A percentile compares a stretch with the other conserved stretches of the same genome.
Conservation (phyloP, 1,139 yeast species). For the Schwanniomyces etchellsii region DNA sequence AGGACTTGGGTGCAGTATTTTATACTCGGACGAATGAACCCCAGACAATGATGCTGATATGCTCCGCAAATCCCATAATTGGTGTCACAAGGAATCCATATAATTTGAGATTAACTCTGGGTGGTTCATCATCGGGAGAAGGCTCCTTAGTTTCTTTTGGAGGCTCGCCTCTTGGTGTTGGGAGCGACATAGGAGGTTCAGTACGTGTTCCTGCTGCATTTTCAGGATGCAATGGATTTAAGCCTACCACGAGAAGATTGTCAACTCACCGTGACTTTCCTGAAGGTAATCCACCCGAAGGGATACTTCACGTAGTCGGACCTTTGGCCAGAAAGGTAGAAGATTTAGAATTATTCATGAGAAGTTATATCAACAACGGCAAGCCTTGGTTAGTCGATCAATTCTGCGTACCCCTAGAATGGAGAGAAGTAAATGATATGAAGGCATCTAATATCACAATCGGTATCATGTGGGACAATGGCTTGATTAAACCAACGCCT, state of each 20-base stretch:
- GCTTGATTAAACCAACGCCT: conserved; percentile 8
- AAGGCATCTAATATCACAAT: background rate
- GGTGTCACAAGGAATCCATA: conserved; percentile 52
- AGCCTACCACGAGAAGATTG: conserved; percentile 14
- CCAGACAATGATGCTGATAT: conserved; percentile 52
- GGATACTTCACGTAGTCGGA: conserved; percentile 23
- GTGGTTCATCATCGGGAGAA: conserved; percentile 28
- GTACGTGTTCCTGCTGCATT: conserved; percentile 23
- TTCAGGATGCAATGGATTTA: conserved; percentile 20
- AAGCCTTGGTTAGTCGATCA: conserved; percentile 14
- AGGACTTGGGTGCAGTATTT: conserved; percentile 15
- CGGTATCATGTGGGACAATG: background rate
- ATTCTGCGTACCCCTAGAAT: conserved; percentile 10
- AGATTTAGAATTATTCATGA: conserved; percentile 18
- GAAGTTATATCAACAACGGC: conserved; percentile 9
- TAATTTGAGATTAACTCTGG: conserved; percentile 50
- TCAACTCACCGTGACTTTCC: too few relatives aligned
- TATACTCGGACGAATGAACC: conserved; percentile 48
- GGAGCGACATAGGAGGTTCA: conserved; percentile 26
- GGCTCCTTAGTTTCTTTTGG: conserved; percentile 18
- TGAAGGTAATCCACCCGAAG: conserved; percentile 8
- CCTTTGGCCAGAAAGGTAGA: conserved; percentile 26
- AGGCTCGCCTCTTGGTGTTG: conserved; percentile 21
- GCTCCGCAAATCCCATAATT: conserved; percentile 41
- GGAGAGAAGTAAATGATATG: background rate